Conservation (phyloP, 805 yeast species). For the Pichia eremophila region DNA sequence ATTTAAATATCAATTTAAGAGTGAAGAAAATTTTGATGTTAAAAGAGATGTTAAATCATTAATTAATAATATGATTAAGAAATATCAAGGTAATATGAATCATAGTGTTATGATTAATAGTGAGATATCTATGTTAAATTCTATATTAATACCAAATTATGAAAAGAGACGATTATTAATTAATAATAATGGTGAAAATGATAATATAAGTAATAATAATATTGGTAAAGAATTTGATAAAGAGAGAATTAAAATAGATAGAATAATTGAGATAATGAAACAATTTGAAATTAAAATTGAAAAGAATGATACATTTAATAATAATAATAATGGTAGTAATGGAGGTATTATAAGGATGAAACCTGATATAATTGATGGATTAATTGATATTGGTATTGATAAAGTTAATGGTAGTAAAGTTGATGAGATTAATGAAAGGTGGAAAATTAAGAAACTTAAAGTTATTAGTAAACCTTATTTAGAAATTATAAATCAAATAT, state of each 20-base stretch:
- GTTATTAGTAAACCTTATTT: conserved; percentile 1
- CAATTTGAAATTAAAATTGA: background rate
- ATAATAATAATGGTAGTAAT: too few species aligned
- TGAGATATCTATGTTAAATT: conserved; percentile 10
- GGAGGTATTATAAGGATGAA: background rate
- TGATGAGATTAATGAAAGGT: too few species aligned
- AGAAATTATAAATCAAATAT: background rate
- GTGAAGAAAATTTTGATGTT: conserved; percentile 34
- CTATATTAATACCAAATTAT: conserved; percentile 6
- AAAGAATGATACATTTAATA: background rate
- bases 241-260: background rate
- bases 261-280: background rate
- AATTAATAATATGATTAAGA: conserved; percentile 22
- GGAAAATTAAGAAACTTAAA: background rate
- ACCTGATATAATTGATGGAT: conserved; percentile 2
- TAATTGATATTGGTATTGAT: background rate
- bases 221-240: background rate
- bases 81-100: conserved; percentile 14
- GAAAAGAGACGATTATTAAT: too few species aligned
- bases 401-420: background rate
- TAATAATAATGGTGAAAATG: too few species aligned
- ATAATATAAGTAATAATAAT: background rate
- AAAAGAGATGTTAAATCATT: conserved; percentile 27
- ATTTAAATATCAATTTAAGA: conserved; percentile 8
- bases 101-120: conserved; percentile 22